These are phyloP conservation scores for Echinochloa phyllopogon DNA, from an alignment of 176 grass and related monocot genomes.

Conservation along the genomic window DNA sequence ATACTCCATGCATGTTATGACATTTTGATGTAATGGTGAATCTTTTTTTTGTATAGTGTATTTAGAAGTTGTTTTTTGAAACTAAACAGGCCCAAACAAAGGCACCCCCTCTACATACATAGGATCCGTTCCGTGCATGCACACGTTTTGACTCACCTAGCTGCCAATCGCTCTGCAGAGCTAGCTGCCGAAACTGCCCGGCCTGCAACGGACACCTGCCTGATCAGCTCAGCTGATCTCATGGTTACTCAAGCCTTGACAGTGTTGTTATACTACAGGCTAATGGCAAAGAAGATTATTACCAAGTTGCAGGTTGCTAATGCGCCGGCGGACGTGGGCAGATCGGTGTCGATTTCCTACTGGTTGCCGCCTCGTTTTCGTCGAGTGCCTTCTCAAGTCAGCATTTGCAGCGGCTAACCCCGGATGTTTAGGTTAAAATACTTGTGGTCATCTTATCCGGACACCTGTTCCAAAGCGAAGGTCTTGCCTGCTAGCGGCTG, in stretches of 20 bases:
- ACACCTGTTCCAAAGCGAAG: slow-evolving; percentile 11
- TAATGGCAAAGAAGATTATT: background rate
- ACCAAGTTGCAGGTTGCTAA: background rate
- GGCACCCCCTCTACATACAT: background rate
- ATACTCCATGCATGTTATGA: too few species aligned
- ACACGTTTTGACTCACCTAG: slow-evolving; percentile 31
- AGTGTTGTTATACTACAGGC: background rate
- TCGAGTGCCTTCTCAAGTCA: slow-evolving; percentile 27
- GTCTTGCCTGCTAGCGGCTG: background rate
- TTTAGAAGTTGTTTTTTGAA: too few species aligned
- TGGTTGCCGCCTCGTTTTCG: background rate
- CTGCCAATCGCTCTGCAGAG: background rate
- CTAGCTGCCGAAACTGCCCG: background rate
- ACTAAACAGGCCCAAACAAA: too few species aligned
- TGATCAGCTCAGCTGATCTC: background rate
- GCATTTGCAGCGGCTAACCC: slow-evolving; percentile 8
- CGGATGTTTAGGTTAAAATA: background rate
- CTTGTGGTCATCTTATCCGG: background rate
- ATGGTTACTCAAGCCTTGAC: background rate
- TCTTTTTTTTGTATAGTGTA: too few species aligned
- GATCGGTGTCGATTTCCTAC: background rate
- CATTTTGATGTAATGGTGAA: too few species aligned
- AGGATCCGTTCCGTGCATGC: slow-evolving; percentile 48
- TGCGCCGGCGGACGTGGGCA: slow-evolving; percentile 21
- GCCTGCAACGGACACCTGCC: background rate